Base-by-base conservation (phyloP, 2,329 filamentous ascomycete genomes). In the Sporothrix curviconia region DNA sequence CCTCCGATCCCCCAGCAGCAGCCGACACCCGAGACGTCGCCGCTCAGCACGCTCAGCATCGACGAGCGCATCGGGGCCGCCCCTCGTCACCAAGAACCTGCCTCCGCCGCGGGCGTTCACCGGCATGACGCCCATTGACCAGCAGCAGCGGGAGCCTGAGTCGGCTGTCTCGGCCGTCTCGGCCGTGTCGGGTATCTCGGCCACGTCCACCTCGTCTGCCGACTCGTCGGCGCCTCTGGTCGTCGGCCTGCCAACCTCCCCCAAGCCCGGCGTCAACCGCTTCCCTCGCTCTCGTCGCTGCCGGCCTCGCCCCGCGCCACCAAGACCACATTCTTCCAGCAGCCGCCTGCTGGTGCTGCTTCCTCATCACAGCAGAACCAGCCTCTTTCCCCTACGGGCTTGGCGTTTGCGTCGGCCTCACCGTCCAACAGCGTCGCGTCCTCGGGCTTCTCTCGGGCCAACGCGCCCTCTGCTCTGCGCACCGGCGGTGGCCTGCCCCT, bases 401-500 rank as follows among this genome's bases (percentile, higher is more conserved):
- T 51, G 12, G 49, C 34, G 15, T 51, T 51, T 12, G 49, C 49
- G 7, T 51, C 49, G 3, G 32, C 49, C 4, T 37, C 49, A 4
- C 19, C 49, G 19, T 40, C 25, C 50, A 6, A 14, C 28, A 11
- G 11, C 28, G 28, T 6, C 28, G 28, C 50, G 19, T 3, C 11
- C 11, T 14, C 55, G 11, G 43, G 39, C 15, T 82, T 83, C 65
- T 72, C 73, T 17, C 73, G 78, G 14, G 64, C 73, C 49, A 78
- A 77, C 57, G 70, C 74, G n/a, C 77, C 78, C 1, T 76, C 79
- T 9, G 81, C 81, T 0, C 75, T 84, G 32, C 79, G 81, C 54
- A 77, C 79, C 3, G 80, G 79, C 42, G 81, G 83, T 39, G 68
- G 76, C 1, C 73, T 86, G 39, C 83, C 83, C 0, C 72, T 86